phyloP scores from a whole-genome alignment of 2,329 filamentous ascomycete species.

The Monosporascus sp. region DNA sequence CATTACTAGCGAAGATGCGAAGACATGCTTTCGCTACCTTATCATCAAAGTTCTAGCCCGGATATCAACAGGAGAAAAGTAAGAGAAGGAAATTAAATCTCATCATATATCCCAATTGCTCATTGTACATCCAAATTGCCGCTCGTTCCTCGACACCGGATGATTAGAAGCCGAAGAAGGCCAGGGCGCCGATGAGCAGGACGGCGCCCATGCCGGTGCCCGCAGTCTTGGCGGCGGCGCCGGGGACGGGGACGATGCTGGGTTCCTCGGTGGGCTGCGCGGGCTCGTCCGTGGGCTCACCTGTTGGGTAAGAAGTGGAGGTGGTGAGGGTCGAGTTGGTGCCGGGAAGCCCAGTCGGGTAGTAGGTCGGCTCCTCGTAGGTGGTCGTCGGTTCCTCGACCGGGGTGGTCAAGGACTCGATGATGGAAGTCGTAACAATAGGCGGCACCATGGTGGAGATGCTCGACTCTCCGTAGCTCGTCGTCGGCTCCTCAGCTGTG shows the following conservation, averaged over 20 bases:
- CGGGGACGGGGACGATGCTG: slow-evolving; percentile 5
- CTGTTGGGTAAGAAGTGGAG: slow-evolving; percentile 7
- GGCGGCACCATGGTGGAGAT: no score
- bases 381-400: not conserved
- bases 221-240: slow-evolving; percentile 11
- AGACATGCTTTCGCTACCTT: no score
- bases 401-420: no score
- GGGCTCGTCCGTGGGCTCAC: slow-evolving; percentile 1
- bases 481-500: no score
- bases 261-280: slow-evolving; percentile 1
- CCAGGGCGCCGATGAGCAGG: slow-evolving; percentile 13
- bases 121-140: not conserved
- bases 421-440: no score
- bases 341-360: not conserved
- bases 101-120: not conserved
- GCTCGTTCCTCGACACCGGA: not conserved
- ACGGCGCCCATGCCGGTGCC: slow-evolving; percentile 14
- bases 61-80: no score
- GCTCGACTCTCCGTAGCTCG: no score
- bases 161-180: slow-evolving; percentile 18
- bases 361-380: not conserved
- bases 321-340: slow-evolving; percentile 4
- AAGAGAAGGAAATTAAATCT: no score
- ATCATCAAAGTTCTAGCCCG: no score
- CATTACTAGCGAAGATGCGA: no score